Evolutionary conservation across 176 grass and related monocot species (phyloP).

Genomic region (Echinochloa phyllopogon): DNA sequence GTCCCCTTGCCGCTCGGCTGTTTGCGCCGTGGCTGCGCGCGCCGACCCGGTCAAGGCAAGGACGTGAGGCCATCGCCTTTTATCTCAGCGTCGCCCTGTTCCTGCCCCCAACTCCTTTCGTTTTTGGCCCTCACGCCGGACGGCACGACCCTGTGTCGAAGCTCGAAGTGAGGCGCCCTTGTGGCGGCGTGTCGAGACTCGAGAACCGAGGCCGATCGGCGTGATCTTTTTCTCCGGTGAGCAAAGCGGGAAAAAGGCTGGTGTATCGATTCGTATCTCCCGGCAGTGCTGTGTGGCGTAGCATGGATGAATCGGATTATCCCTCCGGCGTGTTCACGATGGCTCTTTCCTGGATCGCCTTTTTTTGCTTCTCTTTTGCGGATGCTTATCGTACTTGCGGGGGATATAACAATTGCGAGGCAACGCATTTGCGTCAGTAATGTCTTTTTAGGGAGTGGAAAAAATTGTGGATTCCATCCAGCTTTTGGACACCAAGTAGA

Average conservation of each 20-base stretch:
- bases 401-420: not conserved
- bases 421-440: not conserved
- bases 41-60: not conserved
- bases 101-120: not conserved
- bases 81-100: not conserved
- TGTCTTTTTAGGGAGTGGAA: not conserved
- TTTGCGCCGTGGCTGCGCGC: not conserved
- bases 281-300: not conserved
- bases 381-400: conserved; percentile 23
- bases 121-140: not conserved
- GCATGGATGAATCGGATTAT: not conserved
- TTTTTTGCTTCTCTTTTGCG: not conserved
- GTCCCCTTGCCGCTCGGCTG: not conserved
- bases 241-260: not conserved
- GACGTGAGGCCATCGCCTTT: too few relatives aligned
- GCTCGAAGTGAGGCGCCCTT: not conserved
- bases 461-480: not conserved
- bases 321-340: not conserved
- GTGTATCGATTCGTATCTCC: not conserved
- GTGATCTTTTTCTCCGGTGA: not conserved
- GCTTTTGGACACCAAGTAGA: not conserved
- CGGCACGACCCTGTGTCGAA: not conserved
- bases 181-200: not conserved
- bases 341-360: not conserved
- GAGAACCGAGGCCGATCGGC: not conserved